Conservation (phyloP, 2,329 filamentous ascomycete genomes). For the Xylaria sp. region DNA sequence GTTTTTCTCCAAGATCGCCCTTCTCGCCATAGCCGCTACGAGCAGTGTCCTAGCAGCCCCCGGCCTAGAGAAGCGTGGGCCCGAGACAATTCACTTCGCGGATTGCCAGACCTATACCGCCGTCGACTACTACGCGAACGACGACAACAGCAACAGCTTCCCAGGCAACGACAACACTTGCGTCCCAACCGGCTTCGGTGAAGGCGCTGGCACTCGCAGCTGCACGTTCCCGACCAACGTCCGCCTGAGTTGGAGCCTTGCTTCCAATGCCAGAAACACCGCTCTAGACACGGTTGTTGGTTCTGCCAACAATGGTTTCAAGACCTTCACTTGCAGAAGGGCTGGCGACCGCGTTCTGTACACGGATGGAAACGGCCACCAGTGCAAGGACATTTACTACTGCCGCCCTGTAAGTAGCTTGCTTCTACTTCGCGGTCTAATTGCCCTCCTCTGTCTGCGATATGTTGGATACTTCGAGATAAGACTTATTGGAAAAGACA, state of each 20-base stretch:
- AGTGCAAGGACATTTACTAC: slow-evolving; percentile 1
- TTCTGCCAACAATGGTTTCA: background rate
- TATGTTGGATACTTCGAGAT: background rate
- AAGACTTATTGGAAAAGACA: background rate
- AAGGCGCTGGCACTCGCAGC: background rate
- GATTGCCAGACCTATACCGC: slow-evolving; percentile 1
- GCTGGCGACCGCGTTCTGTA: background rate
- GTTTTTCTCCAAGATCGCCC: slow-evolving; percentile 11
- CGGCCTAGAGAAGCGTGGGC: slow-evolving; percentile 10
- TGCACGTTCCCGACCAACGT: slow-evolving; percentile 1
- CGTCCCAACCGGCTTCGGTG: background rate
- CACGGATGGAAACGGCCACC: background rate
- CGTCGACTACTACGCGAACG: slow-evolving; percentile 19
- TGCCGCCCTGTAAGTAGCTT: background rate
- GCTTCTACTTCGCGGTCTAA: background rate
- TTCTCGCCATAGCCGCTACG: slow-evolving; percentile 7
- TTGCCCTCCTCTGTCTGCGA: background rate
- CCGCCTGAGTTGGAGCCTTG: background rate
- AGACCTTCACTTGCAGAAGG: background rate
- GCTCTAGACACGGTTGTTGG: background rate
- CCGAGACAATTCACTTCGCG: slow-evolving; percentile 15
- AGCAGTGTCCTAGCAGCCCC: slow-evolving; percentile 16
- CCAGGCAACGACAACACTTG: slow-evolving; percentile 15
- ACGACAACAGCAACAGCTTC: slow-evolving; percentile 20
- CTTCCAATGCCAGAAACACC: background rate